Conservation (phyloP, 1,139 yeast genomes). For the Yamadazyma dushanensis region DNA sequence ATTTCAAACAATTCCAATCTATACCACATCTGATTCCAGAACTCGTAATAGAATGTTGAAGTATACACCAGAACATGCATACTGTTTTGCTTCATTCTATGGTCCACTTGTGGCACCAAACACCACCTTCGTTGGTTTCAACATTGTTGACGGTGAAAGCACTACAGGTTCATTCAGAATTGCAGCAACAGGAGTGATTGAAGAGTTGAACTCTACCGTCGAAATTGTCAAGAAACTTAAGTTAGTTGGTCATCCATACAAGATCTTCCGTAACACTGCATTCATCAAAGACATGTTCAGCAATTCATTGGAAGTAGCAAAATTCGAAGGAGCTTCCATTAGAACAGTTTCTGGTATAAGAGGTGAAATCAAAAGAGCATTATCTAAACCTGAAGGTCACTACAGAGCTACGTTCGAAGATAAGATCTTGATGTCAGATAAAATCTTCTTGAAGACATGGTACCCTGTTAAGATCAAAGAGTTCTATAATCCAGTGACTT, state of each 20-base stretch:
- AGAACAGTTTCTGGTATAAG: constrained; percentile 96
- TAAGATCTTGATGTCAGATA: constrained; percentile 86
- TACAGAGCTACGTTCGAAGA: constrained; percentile 99
- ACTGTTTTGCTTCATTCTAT: constrained; percentile 93
- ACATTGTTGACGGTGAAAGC: constrained; percentile 76
- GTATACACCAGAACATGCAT: constrained; percentile 97
- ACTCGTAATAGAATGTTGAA: constrained; percentile 97
- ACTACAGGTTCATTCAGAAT: constrained; percentile 92
- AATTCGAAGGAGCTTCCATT: constrained; percentile 96
- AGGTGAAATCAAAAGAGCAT: constrained; percentile 95
- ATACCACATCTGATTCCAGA: constrained; percentile 95
- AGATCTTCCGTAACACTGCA: constrained; percentile 93
- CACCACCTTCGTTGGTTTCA: constrained; percentile 95
- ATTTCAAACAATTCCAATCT: constrained; percentile 93
- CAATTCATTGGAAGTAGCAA: constrained; percentile 90
- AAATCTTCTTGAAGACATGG: constrained; percentile 91
- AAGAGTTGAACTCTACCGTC: constrained; percentile 84
- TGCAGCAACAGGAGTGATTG: constrained; percentile 97
- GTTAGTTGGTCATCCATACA: constrained; percentile 91
- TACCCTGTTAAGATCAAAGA: constrained; percentile 88
- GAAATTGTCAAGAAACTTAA: constrained; percentile 96
- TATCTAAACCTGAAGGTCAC: constrained; percentile 94
- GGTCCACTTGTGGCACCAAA: constrained; percentile 98
- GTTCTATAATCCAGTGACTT: constrained; percentile 95
- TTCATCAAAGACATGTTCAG: constrained; percentile 96